Base-by-base conservation (phyloP, 208 protist species). In the Strigomonas galati region DNA sequence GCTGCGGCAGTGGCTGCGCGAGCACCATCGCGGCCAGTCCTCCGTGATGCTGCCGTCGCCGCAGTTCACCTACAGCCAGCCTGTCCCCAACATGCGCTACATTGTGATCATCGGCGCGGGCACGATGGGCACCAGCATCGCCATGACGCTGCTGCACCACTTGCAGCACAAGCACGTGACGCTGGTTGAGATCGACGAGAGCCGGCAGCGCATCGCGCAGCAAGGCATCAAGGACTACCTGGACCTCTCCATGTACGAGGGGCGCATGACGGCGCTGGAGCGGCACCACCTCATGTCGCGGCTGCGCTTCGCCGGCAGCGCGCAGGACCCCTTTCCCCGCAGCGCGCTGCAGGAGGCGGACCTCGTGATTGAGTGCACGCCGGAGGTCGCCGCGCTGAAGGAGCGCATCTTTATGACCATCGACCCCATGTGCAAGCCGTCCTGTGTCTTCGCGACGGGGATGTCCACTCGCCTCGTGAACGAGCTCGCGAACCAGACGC, bases 61-160 rank as follows among this genome's bases (percentile, higher is more conserved):
- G 2, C 32, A 53, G 17, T 12, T 32, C n/a, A 27, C 4, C 51
- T 30, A 40, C 59, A 14, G 19, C 30, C 27, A 62, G 58, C 1
- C 31, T 14, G 56, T 35, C 31, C 26, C 65, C 21, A 55, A 54
- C 12, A 44, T 93, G 28, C 65, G 70, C 10, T 62, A 49, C 9
- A 67, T 92, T 2, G 81, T 70, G 32, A 78, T 98, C 30, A 76
- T 98, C 48, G 92, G 94, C 23, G 85, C 85, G 21, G 90, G 90
- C 17, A 81, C 80, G 19, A 81, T 96, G 70, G 92, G 90, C 32
- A 78, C 74, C 12, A 89, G 84, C 1, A 81, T 98, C 43, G 82
- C 81, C 0, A 78, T 94, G 24, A 67, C 84, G n/a, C 66, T 87
- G 4, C 67, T 96, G 21, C 69, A 79, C 52, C 66, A 65, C 59